These are phyloP conservation scores for Cucurbita maxima DNA, from an alignment of 306 rosid species.

Conservation along the genomic window DNA sequence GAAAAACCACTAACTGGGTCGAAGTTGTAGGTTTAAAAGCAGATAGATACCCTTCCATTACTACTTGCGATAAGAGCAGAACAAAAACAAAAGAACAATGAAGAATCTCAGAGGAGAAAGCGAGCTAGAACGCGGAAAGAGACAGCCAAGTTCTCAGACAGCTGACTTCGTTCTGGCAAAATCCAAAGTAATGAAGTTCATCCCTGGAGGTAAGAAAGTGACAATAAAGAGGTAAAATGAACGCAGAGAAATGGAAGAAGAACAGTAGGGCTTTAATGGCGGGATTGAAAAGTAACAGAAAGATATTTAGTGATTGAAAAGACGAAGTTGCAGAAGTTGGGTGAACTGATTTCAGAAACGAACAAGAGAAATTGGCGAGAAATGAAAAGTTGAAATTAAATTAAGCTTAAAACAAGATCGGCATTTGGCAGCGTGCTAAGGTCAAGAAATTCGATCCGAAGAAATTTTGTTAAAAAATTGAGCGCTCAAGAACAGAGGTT, in stretches of 20 bases:
- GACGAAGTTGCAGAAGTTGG: background rate
- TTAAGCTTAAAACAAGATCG: background rate
- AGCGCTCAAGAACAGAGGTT: background rate
- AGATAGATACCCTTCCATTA: constrained; percentile 6
- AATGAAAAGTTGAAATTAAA: background rate
- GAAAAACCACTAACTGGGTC: constrained; percentile 9
- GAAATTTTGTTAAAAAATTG: background rate
- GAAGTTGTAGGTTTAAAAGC: constrained; percentile 16
- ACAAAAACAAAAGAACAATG: background rate
- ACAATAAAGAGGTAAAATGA: background rate
- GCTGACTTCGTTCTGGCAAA: constrained; percentile 7
- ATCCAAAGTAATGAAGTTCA: background rate
- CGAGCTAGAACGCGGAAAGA: background rate
- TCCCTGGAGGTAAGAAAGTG: background rate
- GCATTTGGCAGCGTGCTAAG: background rate
- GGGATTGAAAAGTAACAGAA: background rate
- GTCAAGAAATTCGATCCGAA: background rate
- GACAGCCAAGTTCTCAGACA: background rate
- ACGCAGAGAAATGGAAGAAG: background rate
- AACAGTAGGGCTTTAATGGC: background rate
- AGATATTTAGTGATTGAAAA: background rate
- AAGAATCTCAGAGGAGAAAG: constrained; percentile 2
- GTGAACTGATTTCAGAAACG: background rate
- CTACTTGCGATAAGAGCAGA: background rate
- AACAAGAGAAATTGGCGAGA: background rate